A percentile compares a stretch with the other conserved stretches of the same genome.
Conservation (phyloP, 2,329 filamentous ascomycete genomes). For the Elsinoe batatas region DNA sequence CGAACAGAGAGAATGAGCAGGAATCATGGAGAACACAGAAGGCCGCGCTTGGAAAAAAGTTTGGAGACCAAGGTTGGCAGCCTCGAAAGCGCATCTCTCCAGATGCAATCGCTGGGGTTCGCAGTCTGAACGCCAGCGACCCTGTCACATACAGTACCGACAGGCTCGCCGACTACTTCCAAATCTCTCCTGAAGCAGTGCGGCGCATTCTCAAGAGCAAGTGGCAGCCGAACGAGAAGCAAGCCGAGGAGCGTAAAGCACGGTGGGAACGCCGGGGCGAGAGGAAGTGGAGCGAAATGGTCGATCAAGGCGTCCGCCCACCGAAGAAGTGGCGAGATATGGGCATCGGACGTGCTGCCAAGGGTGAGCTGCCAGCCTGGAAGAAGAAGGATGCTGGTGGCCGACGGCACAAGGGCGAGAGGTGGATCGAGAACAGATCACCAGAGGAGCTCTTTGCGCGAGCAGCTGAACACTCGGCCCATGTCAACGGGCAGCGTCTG, state of each 20-base stretch:
- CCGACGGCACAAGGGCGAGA: constrained; percentile 11
- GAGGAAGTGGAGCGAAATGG: constrained; percentile 39
- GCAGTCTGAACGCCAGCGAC: constrained; percentile 66
- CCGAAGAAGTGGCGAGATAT: constrained; percentile 42
- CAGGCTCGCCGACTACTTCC: constrained; percentile 66
- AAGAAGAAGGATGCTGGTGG: constrained; percentile 12
- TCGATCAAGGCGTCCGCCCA: constrained; percentile 45
- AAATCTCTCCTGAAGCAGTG: constrained; percentile 79
- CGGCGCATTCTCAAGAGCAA: constrained; percentile 75
- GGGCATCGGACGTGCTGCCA: constrained; percentile 26
- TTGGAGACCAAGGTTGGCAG: constrained; percentile 64
- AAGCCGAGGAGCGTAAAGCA: constrained; percentile 33
- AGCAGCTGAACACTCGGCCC: constrained; percentile 2
- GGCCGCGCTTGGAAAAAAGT: constrained; percentile 62
- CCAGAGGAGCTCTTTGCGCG: constrained; percentile 12
- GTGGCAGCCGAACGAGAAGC: constrained; percentile 51
- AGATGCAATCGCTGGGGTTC: constrained; percentile 82
- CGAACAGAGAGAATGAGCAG: neutral
- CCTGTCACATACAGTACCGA: constrained; percentile 67
- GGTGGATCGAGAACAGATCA: constrained; percentile 15
- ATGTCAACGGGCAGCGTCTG: neutral
- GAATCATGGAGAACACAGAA: constrained; percentile 70
- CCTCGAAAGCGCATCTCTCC: constrained; percentile 83
- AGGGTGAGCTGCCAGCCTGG: constrained; percentile 14
- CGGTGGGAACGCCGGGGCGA: constrained; percentile 41